Base-by-base conservation (phyloP, 116 monocot species). In the Posidonia oceanica region DNA sequence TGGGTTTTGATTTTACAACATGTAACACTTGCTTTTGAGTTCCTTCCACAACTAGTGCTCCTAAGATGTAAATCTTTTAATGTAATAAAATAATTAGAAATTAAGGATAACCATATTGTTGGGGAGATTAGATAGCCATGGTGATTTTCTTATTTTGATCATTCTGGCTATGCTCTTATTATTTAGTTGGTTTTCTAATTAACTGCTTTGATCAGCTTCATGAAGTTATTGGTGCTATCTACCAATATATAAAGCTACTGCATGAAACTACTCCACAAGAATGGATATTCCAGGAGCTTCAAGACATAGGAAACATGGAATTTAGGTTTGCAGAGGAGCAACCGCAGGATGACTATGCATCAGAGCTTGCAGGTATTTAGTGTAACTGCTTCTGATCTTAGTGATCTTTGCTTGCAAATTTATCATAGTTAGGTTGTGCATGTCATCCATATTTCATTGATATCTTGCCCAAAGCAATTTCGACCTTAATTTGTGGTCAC, bases 251-350 rank as follows among this genome's bases (percentile, higher is more conserved):
- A 54, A 92, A 89, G 68, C 64, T 97, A 71, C 52, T 97, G 65
- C 76, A 69, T 64, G 72, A 83, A 60, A 78, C 87, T 67, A 36
- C 69, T 38, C 92, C 89, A 36, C 92, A 88, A 85, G 85, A 97
- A 68, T 97, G 96, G 92, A 85, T 92, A 75, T 92, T 97, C 61
- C 87, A 85, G 74, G 96, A 97, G 69, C 83, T 97, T 44, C 96
- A 97, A 72, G 89, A 89, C 68, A 89, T 97, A 76, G 92, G 81
- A 42, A 89, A 97, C 72, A 83, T 92, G 89, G 92, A 97, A 53
- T 97, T 97, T 70, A 81, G 83, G 76, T 97, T 89, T 82, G 92
- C 86, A 62, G 96, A 97, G 69, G 96, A 97, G 78, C 89, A 89
- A 65, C 86, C 92, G 15, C 92, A 87, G 77, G 91, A 89, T 91